Evolutionary conservation across 2,329 filamentous ascomycete species (phyloP).

Genomic region (Colletotrichum tanaceti): DNA sequence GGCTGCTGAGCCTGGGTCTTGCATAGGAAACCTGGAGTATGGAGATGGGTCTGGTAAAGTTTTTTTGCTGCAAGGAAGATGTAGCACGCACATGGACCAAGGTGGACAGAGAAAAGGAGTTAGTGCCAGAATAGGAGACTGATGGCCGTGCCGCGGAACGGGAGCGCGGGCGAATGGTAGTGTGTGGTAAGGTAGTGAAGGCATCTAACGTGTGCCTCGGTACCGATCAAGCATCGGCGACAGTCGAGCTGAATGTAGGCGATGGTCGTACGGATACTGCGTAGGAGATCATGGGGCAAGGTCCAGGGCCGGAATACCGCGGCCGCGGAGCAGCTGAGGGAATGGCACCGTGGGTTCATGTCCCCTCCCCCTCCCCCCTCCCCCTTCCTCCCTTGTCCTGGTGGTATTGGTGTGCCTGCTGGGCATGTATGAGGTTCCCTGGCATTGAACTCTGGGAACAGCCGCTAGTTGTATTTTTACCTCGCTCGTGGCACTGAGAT

Average conservation of each 20-base stretch:
- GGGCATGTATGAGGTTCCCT: conserved; percentile 9
- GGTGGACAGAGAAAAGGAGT: conserved; percentile 30
- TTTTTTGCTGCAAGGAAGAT: conserved; percentile 15
- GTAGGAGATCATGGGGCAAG: conserved; percentile 25
- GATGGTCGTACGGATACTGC: conserved; percentile 8
- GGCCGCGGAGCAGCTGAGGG: conserved; percentile 36
- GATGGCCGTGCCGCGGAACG: conserved; percentile 33
- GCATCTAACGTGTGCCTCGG: conserved; percentile 32
- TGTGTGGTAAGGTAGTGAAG: neutral
- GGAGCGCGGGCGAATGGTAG: conserved; percentile 28
- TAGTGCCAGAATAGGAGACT: conserved; percentile 35
- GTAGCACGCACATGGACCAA: conserved; percentile 7
- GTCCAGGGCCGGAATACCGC: conserved; percentile 35
- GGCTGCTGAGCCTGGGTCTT: conserved; percentile 27
- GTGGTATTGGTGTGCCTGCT: conserved; percentile 13
- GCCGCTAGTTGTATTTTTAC: conserved; percentile 1
- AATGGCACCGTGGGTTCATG: conserved; percentile 17
- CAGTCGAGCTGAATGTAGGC: conserved; percentile 2
- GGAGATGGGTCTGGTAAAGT: conserved; percentile 27
- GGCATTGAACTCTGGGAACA: conserved; percentile 1
- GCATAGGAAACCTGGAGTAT: conserved; percentile 36
- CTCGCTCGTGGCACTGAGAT: neutral
- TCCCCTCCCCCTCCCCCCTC: conserved; percentile 7
- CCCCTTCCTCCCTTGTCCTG: conserved; percentile 1
- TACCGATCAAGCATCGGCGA: conserved; percentile 22